Conservation (phyloP, 139 green algal species). For the Dunaliella primolecta region DNA sequence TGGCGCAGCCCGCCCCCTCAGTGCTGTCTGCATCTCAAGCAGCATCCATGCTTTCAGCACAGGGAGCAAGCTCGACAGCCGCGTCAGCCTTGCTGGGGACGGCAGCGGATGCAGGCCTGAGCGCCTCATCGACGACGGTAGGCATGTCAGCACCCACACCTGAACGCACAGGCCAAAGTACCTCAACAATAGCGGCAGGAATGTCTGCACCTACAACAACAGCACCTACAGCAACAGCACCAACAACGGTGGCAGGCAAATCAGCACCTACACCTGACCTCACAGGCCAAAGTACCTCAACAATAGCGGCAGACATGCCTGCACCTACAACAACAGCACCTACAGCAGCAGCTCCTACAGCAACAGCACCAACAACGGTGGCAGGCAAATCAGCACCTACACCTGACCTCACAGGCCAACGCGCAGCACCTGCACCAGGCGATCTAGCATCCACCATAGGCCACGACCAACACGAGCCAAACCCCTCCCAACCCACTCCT, state of each 20-base stretch:
- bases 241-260: neutral
- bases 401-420: too few species aligned
- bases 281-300: neutral
- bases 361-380: neutral
- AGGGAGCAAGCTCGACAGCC: too few species aligned
- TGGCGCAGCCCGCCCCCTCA: neutral
- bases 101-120: too few species aligned
- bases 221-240: neutral
- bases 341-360: neutral
- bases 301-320: neutral
- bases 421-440: too few species aligned
- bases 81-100: too few species aligned
- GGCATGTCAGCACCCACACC: neutral
- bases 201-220: neutral
- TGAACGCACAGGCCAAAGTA: neutral
- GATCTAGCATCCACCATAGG: too few species aligned
- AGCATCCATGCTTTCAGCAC: neutral
- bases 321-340: neutral
- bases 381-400: too few species aligned
- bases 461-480: too few species aligned
- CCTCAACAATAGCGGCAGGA: neutral
- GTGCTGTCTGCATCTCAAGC: neutral
- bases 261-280: neutral
- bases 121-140: neutral
- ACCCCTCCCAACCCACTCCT: too few species aligned